Percentiles rank a stretch among this genome's conserved stretches.
Conservation (phyloP, 345 rosid genomes). For the Aquilaria yunnanensis region DNA sequence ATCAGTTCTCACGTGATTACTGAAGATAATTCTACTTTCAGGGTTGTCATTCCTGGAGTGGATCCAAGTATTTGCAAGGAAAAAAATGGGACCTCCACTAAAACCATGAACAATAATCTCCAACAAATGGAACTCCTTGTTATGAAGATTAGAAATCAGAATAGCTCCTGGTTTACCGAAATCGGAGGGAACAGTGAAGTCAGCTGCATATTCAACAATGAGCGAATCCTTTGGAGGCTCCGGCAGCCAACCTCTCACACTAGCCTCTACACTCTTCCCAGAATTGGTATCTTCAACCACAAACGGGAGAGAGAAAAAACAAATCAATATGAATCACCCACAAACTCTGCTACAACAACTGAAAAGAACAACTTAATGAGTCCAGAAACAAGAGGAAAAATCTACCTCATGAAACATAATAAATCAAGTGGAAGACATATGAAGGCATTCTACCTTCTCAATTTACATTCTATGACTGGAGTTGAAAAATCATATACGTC, state of each 20-base stretch:
- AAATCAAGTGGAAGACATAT: too few species aligned
- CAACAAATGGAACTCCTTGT: conserved; percentile 63
- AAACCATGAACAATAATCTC: conserved; percentile 68
- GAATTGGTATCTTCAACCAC: conserved; percentile 49
- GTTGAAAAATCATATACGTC: too few species aligned
- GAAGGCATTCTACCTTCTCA: too few species aligned
- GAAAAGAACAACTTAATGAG: too few species aligned
- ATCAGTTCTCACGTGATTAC: conserved; percentile 50
- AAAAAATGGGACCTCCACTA: conserved; percentile 50
- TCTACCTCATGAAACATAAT: too few species aligned
- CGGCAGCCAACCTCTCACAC: conserved; percentile 64
- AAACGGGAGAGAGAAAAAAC: not conserved
- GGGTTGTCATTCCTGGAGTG: conserved; percentile 65
- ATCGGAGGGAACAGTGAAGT: conserved; percentile 51
- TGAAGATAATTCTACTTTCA: conserved; percentile 71
- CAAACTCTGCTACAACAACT: too few species aligned
- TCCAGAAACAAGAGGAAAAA: too few species aligned
- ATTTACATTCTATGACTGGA: too few species aligned
- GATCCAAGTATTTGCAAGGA: conserved; percentile 83
- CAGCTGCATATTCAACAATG: conserved; percentile 58
- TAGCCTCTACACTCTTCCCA: conserved; percentile 51
- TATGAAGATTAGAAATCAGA: conserved; percentile 61
- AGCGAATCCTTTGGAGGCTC: conserved; percentile 39
- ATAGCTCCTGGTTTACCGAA: conserved; percentile 84
- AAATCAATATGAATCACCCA: too few species aligned